phyloP scores from a whole-genome alignment of 2,329 filamentous ascomycete genomes.

The Alternaria sp. region DNA sequence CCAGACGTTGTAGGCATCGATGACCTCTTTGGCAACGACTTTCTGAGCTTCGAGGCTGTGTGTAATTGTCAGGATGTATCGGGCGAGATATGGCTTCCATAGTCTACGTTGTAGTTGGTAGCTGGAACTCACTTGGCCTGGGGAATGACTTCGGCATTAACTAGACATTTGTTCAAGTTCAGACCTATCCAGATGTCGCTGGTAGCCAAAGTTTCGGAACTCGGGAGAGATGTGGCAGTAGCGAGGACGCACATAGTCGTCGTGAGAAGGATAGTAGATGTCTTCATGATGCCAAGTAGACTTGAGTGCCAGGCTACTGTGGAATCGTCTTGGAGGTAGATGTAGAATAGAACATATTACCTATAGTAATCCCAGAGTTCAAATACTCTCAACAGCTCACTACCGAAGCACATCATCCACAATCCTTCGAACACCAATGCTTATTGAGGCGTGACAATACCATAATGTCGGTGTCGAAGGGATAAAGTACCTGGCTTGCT shows the following conservation, averaged over 20 bases:
- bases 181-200: neutral
- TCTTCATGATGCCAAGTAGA: neutral
- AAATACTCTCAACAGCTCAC: neutral
- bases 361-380: neutral
- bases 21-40: neutral
- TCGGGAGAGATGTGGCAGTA: neutral
- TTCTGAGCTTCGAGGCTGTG: neutral
- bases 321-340: neutral
- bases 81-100: accelerated
- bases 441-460: neutral
- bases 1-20: neutral
- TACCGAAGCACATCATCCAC: neutral
- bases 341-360: neutral
- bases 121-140: neutral
- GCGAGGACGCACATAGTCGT: neutral
- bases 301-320: neutral
- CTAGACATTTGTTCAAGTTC: slow-evolving; percentile 1
- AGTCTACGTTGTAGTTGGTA: neutral
- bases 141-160: neutral
- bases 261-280: neutral
- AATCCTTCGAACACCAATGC: neutral
- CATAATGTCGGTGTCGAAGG: neutral
- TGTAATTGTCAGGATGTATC: neutral
- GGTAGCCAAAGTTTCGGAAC: neutral
- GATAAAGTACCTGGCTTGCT: neutral